Base-by-base conservation (phyloP, 106 monocot genomes). In the Apostasia ramifera region DNA sequence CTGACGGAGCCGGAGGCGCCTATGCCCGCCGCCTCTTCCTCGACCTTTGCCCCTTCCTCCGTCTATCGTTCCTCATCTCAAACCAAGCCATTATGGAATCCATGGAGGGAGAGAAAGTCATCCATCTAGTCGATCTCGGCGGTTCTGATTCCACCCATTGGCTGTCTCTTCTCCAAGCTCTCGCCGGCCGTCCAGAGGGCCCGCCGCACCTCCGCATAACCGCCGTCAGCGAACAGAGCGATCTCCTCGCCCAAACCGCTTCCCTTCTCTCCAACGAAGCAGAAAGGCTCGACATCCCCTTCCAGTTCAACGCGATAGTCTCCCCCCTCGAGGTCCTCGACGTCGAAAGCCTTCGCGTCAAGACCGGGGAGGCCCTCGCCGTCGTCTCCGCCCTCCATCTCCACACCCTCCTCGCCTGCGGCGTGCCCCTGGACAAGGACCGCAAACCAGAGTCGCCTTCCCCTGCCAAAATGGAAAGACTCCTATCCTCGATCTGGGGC, bases 301-400 rank as follows among this genome's bases (percentile, higher is more conserved):
- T 92, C 78, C 88, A 85, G 53, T 92, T 88, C 81, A 71, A 76
- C 71, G 57, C 88, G 44, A 66, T 92, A n/a, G 68, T 76, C 37
- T 12, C 58, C 64, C 47, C 64, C 0, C 53, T 82, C 9, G 87
- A 92, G 40, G 47, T 67, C 26, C 74, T 92, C 41, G 77, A 78
- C 60, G n/a, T 79, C 41, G 83, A 85, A 39, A 66, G 13, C 45
- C 79, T 92, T 52, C 73, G 74, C 2, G 92, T 88, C 46, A 83
- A 85, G 64, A 78, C 88, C 40, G 92, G 88, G 39, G 92, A 92
- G 71, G 88, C 88, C 6, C 39, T 92, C 12, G 92, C 85, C 69
- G 53, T 92, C 57, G 79, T 43, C 76, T 78, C 81, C 5, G 71
- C 79, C 41, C 74, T 83, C 13, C 85, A 85, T 15, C 70, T 92